These are phyloP conservation scores for Boletus chippewaensis DNA, from an alignment of 1,284 basidiomycete genomes.

Conservation along the genomic window DNA sequence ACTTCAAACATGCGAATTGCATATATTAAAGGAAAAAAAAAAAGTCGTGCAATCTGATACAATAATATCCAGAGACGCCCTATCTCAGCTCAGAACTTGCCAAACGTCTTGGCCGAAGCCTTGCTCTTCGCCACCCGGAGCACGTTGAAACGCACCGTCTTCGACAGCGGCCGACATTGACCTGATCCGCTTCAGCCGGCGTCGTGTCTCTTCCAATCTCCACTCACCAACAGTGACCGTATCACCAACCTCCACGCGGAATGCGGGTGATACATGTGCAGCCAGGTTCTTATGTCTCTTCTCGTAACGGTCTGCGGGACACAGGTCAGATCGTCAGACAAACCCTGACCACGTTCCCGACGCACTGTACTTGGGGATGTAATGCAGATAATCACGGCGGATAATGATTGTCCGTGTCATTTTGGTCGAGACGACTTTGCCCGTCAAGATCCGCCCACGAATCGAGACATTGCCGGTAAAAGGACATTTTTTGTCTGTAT, in stretches of 20 bases:
- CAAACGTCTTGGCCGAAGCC: constrained; percentile 83
- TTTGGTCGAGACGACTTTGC: constrained; percentile 97
- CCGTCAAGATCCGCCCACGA: constrained; percentile 97
- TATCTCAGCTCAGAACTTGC: constrained; percentile 73
- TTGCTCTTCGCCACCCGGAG: constrained; percentile 88
- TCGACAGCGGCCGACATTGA: constrained; percentile 98
- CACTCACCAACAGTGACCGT: constrained; percentile 89
- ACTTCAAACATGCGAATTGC: background rate
- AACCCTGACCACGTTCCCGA: constrained; percentile 9
- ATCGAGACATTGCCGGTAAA: constrained; percentile 96
- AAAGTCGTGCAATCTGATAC: constrained; percentile 22
- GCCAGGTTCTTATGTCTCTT: constrained; percentile 99
- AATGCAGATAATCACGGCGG: constrained; percentile 98
- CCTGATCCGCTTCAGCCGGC: constrained; percentile 37
- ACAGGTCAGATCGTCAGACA: constrained; percentile 13
- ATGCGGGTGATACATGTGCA: constrained; percentile 94
- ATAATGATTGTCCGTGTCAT: constrained; percentile 99
- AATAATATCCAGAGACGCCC: constrained; percentile 7
- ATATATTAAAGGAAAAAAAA: constrained; percentile 25
- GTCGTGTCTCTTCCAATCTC: background rate
- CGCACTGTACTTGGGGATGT: constrained; percentile 96
- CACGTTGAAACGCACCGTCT: constrained; percentile 99
- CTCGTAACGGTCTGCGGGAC: constrained; percentile 77
- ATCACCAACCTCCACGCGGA: constrained; percentile 94
- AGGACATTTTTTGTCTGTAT: constrained; percentile 97